Percentiles rank a stretch among this genome's conserved stretches.
Evolutionary conservation across 805 yeast genomes (phyloP).

Genomic region (Suhomyces tanzawaensis): DNA sequence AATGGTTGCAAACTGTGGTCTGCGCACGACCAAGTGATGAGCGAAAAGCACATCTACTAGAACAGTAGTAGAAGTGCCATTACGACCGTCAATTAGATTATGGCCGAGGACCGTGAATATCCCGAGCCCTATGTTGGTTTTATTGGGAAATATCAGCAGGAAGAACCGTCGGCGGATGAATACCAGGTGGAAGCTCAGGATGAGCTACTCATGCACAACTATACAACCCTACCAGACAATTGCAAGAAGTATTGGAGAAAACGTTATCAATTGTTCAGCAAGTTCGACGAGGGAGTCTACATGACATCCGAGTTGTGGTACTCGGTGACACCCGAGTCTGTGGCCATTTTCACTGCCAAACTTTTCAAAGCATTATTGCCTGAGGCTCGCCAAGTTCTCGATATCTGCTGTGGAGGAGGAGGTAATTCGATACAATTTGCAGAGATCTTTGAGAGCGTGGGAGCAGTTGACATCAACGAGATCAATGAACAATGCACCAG

Average conservation of each 20-base stretch:
- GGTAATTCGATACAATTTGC: slow-evolving; percentile 83
- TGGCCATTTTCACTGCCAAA: slow-evolving; percentile 61
- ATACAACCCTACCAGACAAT: slow-evolving; percentile 37
- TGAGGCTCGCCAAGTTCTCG: slow-evolving; percentile 48
- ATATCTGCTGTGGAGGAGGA: slow-evolving; percentile 85
- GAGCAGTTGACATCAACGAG: slow-evolving; percentile 61
- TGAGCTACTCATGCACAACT: slow-evolving; percentile 38
- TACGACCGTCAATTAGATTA: too few species aligned
- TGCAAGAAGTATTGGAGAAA: slow-evolving; percentile 59
- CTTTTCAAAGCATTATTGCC: slow-evolving; percentile 53
- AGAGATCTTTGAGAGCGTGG: slow-evolving; percentile 49
- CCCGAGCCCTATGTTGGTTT: too few species aligned
- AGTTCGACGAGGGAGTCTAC: slow-evolving; percentile 64
- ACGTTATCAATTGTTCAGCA: slow-evolving; percentile 58
- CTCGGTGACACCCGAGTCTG: slow-evolving; percentile 80
- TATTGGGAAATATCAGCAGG: too few species aligned
- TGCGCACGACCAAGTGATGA: slow-evolving; percentile 2
- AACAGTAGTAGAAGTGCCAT: too few species aligned
- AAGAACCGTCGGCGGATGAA: slow-evolving; percentile 2
- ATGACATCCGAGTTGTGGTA: slow-evolving; percentile 78
- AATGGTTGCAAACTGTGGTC: neutral
- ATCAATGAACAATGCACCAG: slow-evolving; percentile 63
- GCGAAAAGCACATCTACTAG: neutral
- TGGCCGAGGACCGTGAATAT: too few species aligned
- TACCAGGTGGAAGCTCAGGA: slow-evolving; percentile 13